Evolutionary conservation across 805 yeast species (phyloP), one percentile per base, ranked within the genome.

Genomic region (Brettanomyces sp.): DNA sequence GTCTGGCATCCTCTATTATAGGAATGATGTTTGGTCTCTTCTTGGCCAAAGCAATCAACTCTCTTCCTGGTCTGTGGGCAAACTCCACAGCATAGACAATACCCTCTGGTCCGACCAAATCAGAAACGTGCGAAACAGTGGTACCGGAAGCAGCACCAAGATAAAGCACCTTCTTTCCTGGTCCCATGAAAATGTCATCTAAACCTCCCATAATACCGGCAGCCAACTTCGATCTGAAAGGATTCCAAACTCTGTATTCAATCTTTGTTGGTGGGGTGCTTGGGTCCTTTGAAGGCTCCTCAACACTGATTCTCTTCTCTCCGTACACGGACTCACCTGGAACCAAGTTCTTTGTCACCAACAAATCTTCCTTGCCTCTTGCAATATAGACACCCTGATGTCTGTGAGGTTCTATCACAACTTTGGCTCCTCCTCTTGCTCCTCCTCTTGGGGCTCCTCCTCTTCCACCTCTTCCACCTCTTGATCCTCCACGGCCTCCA

Each of bases 171-270:
- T 93, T 93, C 75, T 86, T 88, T 65, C 99, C 99, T 63, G 99
- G 99, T 47, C 86, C 95, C 70, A 93, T 85, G 76, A 89, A 95
- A 59, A 93, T 73, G 74, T 93, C 97, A 67, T 91, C 99, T 58
- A 93, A 73, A 85, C 99, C 99, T 74, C 99, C 99, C 88, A 93
- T 86, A 57, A 93, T 87, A 85, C 99, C 99, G 52, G 99, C 99
- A 67, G 99, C 99, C 74, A 93, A 77, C 80, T 93, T 93, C 49
- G 98, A 91, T 82, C 99, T 85, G 85, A 93, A 93, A 53, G 99
- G 99, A 74, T 93, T 93, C 99, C 99, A 93, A 57, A 93, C 99
- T 80, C 99, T 90, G 82, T 93, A 93, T 76, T 93, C 99, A 51
- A 82, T 79, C 77, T 93, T 93, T 63, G 97, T 89, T 55, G 93